These are phyloP conservation scores for Ramalina intermedia DNA, from an alignment of 495 filamentous ascomycete species.

Conservation along the genomic window DNA sequence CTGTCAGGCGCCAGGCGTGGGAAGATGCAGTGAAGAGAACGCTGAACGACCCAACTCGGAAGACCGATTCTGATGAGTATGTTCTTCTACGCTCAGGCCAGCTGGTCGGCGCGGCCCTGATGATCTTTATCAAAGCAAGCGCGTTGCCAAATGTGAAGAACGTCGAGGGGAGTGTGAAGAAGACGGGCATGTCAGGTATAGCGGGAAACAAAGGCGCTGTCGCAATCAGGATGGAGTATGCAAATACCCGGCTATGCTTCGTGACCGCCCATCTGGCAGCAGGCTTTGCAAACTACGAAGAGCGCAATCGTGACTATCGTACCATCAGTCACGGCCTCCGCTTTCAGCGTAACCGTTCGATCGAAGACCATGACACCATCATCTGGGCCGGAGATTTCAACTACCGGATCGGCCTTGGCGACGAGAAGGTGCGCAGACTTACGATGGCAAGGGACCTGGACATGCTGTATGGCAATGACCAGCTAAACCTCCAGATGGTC, in stretches of 20 bases:
- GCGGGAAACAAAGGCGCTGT: conserved; percentile 98
- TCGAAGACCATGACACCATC: conserved; percentile 86
- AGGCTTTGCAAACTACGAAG: conserved; percentile 93
- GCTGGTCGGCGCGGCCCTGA: conserved; percentile 82
- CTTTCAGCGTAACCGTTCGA: conserved; percentile 79
- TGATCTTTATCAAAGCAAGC: conserved; percentile 75
- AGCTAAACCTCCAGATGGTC: conserved; percentile 95
- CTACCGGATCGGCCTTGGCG: conserved; percentile 79
- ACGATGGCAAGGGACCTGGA: conserved; percentile 56
- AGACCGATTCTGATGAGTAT: conserved; percentile 56
- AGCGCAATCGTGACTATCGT: conserved; percentile 81
- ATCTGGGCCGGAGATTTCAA: conserved; percentile 99
- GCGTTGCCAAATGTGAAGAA: conserved; percentile 74
- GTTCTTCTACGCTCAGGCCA: conserved; percentile 83
- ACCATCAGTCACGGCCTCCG: conserved; percentile 78
- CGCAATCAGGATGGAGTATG: conserved; percentile 89
- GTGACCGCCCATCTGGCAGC: conserved; percentile 95
- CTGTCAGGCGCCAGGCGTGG: conserved; percentile 70
- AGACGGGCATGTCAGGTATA: conserved; percentile 92
- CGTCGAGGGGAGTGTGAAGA: conserved; percentile 90
- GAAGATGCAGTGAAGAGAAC: conserved; percentile 65
- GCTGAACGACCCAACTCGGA: conserved; percentile 53
- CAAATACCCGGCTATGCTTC: conserved; percentile 86
- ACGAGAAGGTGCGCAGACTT: conserved; percentile 64
- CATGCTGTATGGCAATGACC: conserved; percentile 82